Percentiles rank a stretch among this genome's conserved stretches.
Conservation (phyloP, 352 stramenopile species). For the Pythium vanterpoolii region DNA sequence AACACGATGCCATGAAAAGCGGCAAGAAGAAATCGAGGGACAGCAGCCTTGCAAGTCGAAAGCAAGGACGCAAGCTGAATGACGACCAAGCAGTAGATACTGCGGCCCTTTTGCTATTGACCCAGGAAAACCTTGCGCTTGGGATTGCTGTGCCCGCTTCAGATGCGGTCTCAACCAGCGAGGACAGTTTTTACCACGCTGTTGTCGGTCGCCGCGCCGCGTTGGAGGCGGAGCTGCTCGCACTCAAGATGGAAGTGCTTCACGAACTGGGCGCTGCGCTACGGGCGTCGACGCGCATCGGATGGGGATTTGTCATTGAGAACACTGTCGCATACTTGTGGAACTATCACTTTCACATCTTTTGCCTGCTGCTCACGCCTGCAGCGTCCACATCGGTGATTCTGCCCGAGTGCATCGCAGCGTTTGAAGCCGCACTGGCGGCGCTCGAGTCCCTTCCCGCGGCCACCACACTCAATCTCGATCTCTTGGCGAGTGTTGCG, state of each 20-base stretch:
- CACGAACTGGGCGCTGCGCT: constrained; percentile 34
- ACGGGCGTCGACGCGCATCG: constrained; percentile 34
- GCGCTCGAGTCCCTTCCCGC: constrained; percentile 36
- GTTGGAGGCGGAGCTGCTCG: constrained; percentile 23
- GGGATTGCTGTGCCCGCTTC: background rate
- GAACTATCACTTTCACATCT: constrained; percentile 91
- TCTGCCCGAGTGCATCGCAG: constrained; percentile 52
- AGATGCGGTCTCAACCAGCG: background rate
- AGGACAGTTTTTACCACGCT: background rate
- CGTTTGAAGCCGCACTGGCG: constrained; percentile 54
- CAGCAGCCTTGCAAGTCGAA: background rate
- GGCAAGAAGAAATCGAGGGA: constrained; percentile 16
- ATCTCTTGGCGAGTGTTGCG: constrained; percentile 47
- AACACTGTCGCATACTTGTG: constrained; percentile 87
- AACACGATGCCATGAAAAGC: background rate
- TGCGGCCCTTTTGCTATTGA: constrained; percentile 11
- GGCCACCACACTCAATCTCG: constrained; percentile 23
- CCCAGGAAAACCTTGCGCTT: constrained; percentile 4
- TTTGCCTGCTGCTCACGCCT: constrained; percentile 36
- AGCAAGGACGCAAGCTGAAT: background rate
- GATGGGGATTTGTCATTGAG: constrained; percentile 66
- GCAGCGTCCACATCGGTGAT: constrained; percentile 23
- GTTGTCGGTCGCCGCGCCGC: background rate
- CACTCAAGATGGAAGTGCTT: constrained; percentile 50
- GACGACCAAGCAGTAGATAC: constrained; percentile 1